phyloP scores from a whole-genome alignment of 169 alveolate species.

The Eimeria maxima region DNA sequence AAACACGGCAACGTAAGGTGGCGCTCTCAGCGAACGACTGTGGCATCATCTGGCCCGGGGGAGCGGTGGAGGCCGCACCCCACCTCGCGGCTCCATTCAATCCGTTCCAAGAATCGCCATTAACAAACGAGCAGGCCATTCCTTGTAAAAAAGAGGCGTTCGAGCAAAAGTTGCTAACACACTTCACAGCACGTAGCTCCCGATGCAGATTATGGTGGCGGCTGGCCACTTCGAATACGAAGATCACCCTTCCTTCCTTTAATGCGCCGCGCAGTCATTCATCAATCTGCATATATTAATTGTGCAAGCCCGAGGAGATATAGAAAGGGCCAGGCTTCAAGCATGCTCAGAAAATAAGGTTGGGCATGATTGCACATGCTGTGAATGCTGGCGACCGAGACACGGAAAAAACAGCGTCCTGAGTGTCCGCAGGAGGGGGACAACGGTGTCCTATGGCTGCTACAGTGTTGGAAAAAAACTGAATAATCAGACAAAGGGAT shows the following conservation, averaged over 20 bases:
- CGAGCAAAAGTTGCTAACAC: neutral
- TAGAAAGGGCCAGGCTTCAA: neutral
- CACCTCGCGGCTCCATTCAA: neutral
- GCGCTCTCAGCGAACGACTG: neutral
- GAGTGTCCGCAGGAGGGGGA: neutral
- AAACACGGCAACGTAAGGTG: neutral
- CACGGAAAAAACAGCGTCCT: neutral
- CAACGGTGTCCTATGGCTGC: neutral
- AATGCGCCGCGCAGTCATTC: neutral
- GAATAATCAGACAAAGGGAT: neutral
- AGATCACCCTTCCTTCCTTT: neutral
- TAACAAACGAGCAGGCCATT: slow-evolving; percentile 55
- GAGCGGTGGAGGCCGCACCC: neutral
- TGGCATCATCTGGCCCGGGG: slow-evolving; percentile 18
- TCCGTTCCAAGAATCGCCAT: neutral
- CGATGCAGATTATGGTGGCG: neutral
- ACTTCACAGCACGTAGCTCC: neutral
- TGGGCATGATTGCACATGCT: neutral
- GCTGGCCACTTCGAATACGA: neutral
- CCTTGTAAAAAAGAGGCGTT: neutral
- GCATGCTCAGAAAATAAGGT: neutral
- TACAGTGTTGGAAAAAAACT: neutral
- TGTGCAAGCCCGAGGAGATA: neutral
- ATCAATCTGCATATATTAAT: neutral
- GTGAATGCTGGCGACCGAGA: slow-evolving; percentile 12